Conservation (phyloP, 169 alveolate genomes). For the Babesia ovata region DNA sequence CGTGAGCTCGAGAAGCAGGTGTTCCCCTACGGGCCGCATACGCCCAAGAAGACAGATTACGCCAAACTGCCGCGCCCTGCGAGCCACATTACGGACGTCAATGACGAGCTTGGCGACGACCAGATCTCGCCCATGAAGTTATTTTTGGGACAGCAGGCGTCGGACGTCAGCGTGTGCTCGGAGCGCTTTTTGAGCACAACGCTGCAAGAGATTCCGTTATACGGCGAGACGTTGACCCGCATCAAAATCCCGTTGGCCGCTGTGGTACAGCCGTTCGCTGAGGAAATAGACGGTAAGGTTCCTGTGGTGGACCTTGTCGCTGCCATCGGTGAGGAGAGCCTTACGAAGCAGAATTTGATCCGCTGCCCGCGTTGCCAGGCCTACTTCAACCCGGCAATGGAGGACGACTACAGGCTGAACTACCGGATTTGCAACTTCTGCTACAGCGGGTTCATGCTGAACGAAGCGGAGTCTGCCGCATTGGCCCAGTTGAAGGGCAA, state of each 20-base stretch:
- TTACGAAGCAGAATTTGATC: slow-evolving; percentile 58
- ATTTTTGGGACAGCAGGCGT: neutral
- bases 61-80: slow-evolving; percentile 51
- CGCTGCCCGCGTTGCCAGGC: slow-evolving; percentile 75
- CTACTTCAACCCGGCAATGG: slow-evolving; percentile 72
- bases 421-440: slow-evolving; percentile 71
- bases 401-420: slow-evolving; percentile 47
- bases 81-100: neutral
- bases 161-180: slow-evolving; percentile 69
- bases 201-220: slow-evolving; percentile 68
- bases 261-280: slow-evolving; percentile 78
- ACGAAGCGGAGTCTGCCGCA: slow-evolving; percentile 55
- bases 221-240: slow-evolving; percentile 66
- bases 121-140: too few species aligned
- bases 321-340: slow-evolving; percentile 62
- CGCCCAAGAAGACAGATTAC: slow-evolving; percentile 40
- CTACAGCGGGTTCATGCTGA: slow-evolving; percentile 60
- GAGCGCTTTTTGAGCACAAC: slow-evolving; percentile 69
- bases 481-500: slow-evolving; percentile 53
- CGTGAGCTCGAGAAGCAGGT: slow-evolving; percentile 38
- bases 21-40: slow-evolving; percentile 42
- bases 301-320: slow-evolving; percentile 69
- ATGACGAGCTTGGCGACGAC: neutral
- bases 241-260: slow-evolving; percentile 73
- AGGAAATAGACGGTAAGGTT: slow-evolving; percentile 58